phyloP scores from a whole-genome alignment of 2,329 filamentous ascomycete species.

The Simplicillium sp. region DNA sequence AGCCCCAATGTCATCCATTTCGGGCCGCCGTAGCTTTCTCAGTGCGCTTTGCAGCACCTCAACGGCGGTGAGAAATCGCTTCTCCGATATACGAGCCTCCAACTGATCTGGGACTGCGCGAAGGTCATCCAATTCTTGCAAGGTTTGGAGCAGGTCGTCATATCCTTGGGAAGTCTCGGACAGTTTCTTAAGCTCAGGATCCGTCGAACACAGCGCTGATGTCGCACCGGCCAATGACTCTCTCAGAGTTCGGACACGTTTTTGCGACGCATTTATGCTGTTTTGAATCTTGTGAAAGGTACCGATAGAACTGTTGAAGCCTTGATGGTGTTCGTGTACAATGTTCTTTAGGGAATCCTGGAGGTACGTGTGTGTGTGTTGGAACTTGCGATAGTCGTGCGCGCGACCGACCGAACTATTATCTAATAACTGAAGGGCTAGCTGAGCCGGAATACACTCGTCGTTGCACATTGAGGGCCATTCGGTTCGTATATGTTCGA shows the following conservation, averaged over 20 bases:
- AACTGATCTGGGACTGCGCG: constrained; percentile 84
- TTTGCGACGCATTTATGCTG: constrained; percentile 83
- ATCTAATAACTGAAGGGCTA: constrained; percentile 92
- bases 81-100: constrained; percentile 91
- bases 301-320: constrained; percentile 97
- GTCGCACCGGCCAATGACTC: constrained; percentile 76
- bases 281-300: constrained; percentile 98
- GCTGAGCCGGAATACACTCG: constrained; percentile 85
- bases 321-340: constrained; percentile 97
- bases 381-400: constrained; percentile 77
- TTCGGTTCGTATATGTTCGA: constrained; percentile 76
- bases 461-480: constrained; percentile 89
- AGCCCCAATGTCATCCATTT: constrained; percentile 85
- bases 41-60: constrained; percentile 84
- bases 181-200: constrained; percentile 84
- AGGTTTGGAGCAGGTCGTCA: constrained; percentile 75
- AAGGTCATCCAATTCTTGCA: constrained; percentile 79
- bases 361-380: constrained; percentile 75
- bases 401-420: constrained; percentile 87
- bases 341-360: constrained; percentile 89
- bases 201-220: constrained; percentile 69
- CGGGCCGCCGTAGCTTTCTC: constrained; percentile 72
- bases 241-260: constrained; percentile 72
- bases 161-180: constrained; percentile 83
- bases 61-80: constrained; percentile 86